Base-by-base conservation (phyloP, 495 filamentous ascomycete genomes). In the Cryomyces antarcticus region DNA sequence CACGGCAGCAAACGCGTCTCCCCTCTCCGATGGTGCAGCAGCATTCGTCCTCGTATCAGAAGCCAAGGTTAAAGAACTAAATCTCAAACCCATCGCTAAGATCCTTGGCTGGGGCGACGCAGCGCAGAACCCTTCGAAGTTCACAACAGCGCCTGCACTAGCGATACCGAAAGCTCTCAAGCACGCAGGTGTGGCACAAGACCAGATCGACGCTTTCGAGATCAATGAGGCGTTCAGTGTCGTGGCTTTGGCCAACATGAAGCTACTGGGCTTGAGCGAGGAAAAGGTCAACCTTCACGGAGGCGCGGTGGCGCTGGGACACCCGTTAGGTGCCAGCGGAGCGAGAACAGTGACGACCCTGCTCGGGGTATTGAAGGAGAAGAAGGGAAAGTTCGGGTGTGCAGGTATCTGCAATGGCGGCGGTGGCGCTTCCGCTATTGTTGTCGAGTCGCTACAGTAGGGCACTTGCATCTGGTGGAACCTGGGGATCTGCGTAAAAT, bases 171-270 rank as follows among this genome's bases (percentile, higher is more conserved):
- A 95, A 69, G 89, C 89, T 10, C 72, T 96, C 49, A 80, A 81
- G 68, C 87, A 97, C 61, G 89, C 89, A 31, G 75, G 77, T 45
- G 61, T 95, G 40, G 69, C 74, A 31, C 71, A 76, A 50, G 68
- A 78, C 37, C 64, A 77, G 34, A 71, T 97, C 41, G 88, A 95
- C 53, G 88, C 77, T 49, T 96, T 88, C 54, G 89, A 97, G 70
- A 94, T 97, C 69, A 97, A 97, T 63, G 89, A 97, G 66, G 89
- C 89, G 5, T 97, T 97, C 70, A 86, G 80, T 37, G 89, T 97
- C 27, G 89, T 97, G 38, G 87, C 89, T 11, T 66, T 96, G 39
- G 88, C 89, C 45, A 97, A 97, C 63, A 71, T 93, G 64, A 93
- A 95, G 69, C 55, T 96, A 34, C 75, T 97, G 30, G 66, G 64